Evolutionary conservation across 1,284 basidiomycete species (phyloP).

Genomic region (Cutaneotrichosporon cavernicola): DNA sequence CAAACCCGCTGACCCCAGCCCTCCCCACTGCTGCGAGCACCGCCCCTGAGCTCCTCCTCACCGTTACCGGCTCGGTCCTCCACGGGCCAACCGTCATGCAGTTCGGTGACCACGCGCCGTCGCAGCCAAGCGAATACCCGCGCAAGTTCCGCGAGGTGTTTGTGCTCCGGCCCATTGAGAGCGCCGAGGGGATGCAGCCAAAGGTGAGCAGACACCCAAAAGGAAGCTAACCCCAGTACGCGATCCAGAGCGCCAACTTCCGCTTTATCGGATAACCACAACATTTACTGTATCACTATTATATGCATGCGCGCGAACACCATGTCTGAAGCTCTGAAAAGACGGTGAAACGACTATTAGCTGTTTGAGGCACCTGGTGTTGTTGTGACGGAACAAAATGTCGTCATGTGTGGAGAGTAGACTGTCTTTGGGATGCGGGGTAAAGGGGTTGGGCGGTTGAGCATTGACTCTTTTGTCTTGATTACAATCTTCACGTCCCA

Average conservation of each 20-base stretch:
- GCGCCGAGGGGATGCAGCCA: conserved; percentile 45
- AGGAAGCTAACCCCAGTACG: conserved; percentile 32
- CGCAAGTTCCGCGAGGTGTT: conserved; percentile 51
- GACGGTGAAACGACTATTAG: too few relatives aligned
- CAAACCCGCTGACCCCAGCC: conserved; percentile 12
- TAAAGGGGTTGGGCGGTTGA: too few relatives aligned
- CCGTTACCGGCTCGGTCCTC: conserved; percentile 46
- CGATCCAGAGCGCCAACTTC: conserved; percentile 47
- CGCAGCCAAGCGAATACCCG: conserved; percentile 34
- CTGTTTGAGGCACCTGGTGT: too few relatives aligned
- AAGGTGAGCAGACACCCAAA: conserved; percentile 29
- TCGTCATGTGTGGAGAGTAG: too few relatives aligned
- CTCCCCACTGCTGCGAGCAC: conserved; percentile 24
- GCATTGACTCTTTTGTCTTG: too few relatives aligned
- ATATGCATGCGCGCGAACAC: neutral
- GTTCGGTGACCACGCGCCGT: conserved; percentile 24
- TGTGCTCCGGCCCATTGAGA: conserved; percentile 39
- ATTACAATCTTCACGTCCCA: too few relatives aligned
- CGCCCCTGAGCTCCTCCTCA: conserved; percentile 45
- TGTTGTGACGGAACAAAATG: too few relatives aligned
- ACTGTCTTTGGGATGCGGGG: too few relatives aligned
- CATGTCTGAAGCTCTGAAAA: neutral
- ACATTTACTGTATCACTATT: neutral
- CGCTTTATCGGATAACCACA: conserved; percentile 42
- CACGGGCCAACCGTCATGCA: conserved; percentile 42